Base-by-base conservation (phyloP, 768 basidiomycete genomes). In the Solioccasus polychromus region DNA sequence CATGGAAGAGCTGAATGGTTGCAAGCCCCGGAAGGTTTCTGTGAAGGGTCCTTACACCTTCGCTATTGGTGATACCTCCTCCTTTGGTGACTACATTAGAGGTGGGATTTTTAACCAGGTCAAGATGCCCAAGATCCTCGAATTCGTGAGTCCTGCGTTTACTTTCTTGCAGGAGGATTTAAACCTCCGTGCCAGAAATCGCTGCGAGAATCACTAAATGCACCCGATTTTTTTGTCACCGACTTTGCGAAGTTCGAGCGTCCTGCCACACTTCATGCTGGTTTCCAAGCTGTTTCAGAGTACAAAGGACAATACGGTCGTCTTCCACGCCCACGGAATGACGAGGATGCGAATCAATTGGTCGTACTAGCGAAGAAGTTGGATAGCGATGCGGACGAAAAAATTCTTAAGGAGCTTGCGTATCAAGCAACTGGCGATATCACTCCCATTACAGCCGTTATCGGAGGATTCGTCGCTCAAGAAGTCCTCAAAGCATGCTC, bases 1-100 rank as follows among this genome's bases (percentile, higher is more conserved):
- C 28, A 95, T 96, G 92, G 74, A 78, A 20, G 89, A 90, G 59
- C 68, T 97, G 25, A 97, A 98, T 56, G 87, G 75, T 4, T 91
- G 90, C 60, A 88, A 94, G 61, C 92, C 96, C 15, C 77, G 92
- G 42, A 98, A 94, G 67, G 71, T 99, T 29, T 73, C 86, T 14
- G 92, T 95, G 51, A 98, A 95, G 61, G 96, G 95, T 3, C 96
- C 96, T 0, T 99, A 98, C 63, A 97, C 96, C 1, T 99, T 99
- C 68, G 74, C 86, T 24, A 95, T 99, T 46, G 95, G 96, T 3
- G 91, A 96, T 63, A 97, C 94, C 3, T 79, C 83, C 24, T 76
- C 76, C 28, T 63, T 96, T 10, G 75, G 83, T 22, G 74, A 79
- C 35, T 98, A 98, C 69, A 80, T 83, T 54, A 63, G 80, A 23